These are phyloP conservation scores for Talaromyces stipitatus DNA, from an alignment of 495 filamentous ascomycete genomes.

Conservation along the genomic window DNA sequence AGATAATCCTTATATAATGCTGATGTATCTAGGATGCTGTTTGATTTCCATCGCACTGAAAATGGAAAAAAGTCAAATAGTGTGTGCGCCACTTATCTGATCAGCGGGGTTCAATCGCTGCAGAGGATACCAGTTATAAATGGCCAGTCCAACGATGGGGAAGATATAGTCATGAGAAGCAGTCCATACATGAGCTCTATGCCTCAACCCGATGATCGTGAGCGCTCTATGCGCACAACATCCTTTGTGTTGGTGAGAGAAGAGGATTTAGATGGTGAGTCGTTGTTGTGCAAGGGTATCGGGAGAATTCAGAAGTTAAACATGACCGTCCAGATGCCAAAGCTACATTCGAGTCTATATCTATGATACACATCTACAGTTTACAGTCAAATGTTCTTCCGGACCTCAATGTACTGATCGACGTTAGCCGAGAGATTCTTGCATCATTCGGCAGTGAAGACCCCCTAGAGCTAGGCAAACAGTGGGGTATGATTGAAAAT, in stretches of 20 bases:
- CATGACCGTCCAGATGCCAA: constrained; percentile 51
- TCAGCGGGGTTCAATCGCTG: constrained; percentile 53
- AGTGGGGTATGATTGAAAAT: constrained; percentile 68
- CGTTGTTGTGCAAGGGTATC: background rate
- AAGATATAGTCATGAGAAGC: constrained; percentile 69
- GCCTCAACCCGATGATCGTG: constrained; percentile 37
- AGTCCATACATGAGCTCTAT: constrained; percentile 58
- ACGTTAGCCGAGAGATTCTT: constrained; percentile 55
- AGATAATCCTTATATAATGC: background rate
- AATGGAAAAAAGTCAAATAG: constrained; percentile 66
- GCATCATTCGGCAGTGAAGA: constrained; percentile 51
- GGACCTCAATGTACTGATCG: constrained; percentile 68
- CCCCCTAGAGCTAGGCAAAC: constrained; percentile 47
- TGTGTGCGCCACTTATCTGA: constrained; percentile 81
- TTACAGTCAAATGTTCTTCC: constrained; percentile 62
- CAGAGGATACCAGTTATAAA: constrained; percentile 27
- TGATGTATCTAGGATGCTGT: constrained; percentile 61
- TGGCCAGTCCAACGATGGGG: constrained; percentile 34
- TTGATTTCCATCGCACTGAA: constrained; percentile 75
- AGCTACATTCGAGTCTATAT: constrained; percentile 58
- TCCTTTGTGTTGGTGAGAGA: constrained; percentile 70
- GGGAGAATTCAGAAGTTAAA: background rate
- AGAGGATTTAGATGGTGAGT: constrained; percentile 66
- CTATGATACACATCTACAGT: constrained; percentile 82
- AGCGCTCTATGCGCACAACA: constrained; percentile 30